Evolutionary conservation across 345 rosid species (phyloP), one percentile per base, ranked within the genome.

Genomic region (Syzygium aqueum): DNA sequence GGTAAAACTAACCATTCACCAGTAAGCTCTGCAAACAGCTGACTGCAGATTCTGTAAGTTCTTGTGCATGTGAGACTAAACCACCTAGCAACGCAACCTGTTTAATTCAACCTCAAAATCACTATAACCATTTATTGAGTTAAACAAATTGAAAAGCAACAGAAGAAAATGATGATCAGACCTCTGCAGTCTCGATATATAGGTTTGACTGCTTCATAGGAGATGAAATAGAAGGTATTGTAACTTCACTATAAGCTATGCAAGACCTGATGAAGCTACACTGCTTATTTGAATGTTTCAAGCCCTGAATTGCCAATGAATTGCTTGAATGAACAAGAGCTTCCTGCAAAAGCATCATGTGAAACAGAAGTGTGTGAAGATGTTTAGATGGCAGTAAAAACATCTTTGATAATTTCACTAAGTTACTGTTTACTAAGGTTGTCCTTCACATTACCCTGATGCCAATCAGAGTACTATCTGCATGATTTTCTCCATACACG

Each of bases 161-260:
- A 78, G 43, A 53, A 25, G 63, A 90, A 87, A 89, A 86, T 87
- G 80, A 67, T 89, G 86, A 85, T 84, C 49, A 82, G 87, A 97
- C 99, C 98, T 97, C 99, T 84, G 98, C 94, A 56, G 98, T 97
- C 90, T 94, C 98, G 14, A 96, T 89, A 91, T 97, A 97, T 50
- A 97, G 96, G 91, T 96, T 93, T 85, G 96, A 87, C 84, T 94
- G 95, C 91, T 90, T 92, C 16, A 92, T 87, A 46, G 89, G 91
- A 85, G 91, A 80, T 84, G 92, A 88, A 92, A 96, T 90, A 85
- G 96, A 93, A 87, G 98, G 98, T 91, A 96, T 92, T 57, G 99
- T 97, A 51, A 93, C 98, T 93, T 96, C 99, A 84, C 93, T 94
- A 89, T 95, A 97, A 30, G 99, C 95, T 84, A 97, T 86, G 90